Percentiles rank a stretch among this genome's conserved stretches.
phyloP scores from a whole-genome alignment of 306 rosid species.

The Luffa aegyptiaca region DNA sequence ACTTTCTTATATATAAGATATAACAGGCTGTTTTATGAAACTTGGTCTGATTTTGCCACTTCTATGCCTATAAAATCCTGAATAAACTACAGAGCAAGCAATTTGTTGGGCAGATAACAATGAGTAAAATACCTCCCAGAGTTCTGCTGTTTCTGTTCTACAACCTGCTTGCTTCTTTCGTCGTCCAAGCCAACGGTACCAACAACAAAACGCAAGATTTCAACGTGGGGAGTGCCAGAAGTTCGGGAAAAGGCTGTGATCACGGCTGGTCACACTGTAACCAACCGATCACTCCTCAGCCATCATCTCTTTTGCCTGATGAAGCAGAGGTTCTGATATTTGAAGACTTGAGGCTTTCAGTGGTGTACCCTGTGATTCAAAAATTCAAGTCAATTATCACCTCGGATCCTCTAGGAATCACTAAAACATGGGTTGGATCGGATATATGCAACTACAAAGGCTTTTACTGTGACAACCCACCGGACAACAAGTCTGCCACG shows the following conservation, averaged over 20 bases:
- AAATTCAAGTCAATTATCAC: constrained; percentile 64
- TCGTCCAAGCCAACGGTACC: constrained; percentile 14
- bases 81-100: not conserved
- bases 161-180: constrained; percentile 24
- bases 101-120: constrained; percentile 9
- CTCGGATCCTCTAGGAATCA: constrained; percentile 59
- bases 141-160: constrained; percentile 16
- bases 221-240: not conserved
- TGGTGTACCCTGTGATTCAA: constrained; percentile 66
- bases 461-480: constrained; percentile 69
- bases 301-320: constrained; percentile 21
- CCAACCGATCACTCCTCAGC: constrained; percentile 5
- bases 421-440: constrained; percentile 68
- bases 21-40: not conserved
- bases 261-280: not conserved
- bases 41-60: not conserved
- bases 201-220: not conserved
- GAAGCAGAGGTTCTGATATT: constrained; percentile 25
- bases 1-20: constrained; percentile 6
- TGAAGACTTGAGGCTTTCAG: constrained; percentile 54
- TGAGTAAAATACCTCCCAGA: constrained; percentile 20
- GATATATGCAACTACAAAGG: constrained; percentile 71
- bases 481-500: constrained; percentile 55
- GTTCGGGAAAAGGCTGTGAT: constrained; percentile 21
- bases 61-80: not conserved